A percentile compares a stretch with the other conserved stretches of the same genome.
Evolutionary conservation across 108 stramenopile species (phyloP).

Genomic region (Thalassiosira profunda): DNA sequence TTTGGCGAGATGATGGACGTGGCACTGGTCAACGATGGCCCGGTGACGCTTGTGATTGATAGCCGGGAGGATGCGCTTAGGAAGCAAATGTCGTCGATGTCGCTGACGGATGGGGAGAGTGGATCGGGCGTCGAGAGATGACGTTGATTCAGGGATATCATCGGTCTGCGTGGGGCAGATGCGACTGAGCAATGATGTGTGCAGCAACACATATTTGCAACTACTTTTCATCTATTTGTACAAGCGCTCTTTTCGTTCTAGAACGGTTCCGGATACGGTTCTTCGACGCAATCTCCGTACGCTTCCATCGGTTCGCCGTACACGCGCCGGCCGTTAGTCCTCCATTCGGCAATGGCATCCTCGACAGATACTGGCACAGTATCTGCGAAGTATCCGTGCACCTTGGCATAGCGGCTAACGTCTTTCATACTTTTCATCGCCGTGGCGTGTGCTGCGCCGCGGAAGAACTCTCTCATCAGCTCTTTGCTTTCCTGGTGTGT

Average conservation of each 20-base stretch:
- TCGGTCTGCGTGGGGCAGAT: no score
- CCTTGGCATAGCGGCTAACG: not conserved
- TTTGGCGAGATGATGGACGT: conserved; percentile 95
- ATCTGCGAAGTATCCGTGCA: not conserved
- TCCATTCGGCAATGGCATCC: conserved; percentile 2
- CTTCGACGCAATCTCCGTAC: not conserved
- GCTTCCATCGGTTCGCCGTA: not conserved
- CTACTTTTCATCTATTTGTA: no score
- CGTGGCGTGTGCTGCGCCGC: not conserved
- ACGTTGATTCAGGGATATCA: no score
- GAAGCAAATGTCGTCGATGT: conserved; percentile 9
- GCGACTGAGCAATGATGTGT: no score
- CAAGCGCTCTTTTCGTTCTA: no score
- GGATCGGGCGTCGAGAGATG: no score
- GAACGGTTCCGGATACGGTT: no score
- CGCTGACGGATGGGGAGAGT: conserved; percentile 11
- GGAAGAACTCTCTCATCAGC: not conserved
- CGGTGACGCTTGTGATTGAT: conserved; percentile 91
- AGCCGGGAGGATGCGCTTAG: conserved; percentile 40
- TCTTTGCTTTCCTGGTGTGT: no score
- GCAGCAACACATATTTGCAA: no score
- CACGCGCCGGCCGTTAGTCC: not conserved
- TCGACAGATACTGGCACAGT: not conserved
- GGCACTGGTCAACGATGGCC: conserved; percentile 88
- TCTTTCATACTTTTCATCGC: not conserved